phyloP scores from a whole-genome alignment of 2,329 filamentous ascomycete species.

The Rhinocladiella similis region DNA sequence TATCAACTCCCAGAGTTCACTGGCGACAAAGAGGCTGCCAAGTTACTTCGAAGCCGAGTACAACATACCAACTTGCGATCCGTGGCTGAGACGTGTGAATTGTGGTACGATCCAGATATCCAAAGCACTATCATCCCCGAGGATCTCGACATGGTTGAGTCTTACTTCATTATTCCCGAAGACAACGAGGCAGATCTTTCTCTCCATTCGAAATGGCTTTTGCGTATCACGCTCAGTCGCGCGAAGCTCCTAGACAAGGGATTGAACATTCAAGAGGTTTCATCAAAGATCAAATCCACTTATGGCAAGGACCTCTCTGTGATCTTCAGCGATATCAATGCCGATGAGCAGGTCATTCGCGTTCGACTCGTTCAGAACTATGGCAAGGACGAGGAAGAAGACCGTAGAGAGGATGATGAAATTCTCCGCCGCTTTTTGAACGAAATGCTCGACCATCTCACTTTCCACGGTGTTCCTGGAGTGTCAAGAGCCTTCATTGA shows the following conservation, averaged over 20 bases:
- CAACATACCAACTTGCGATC: slow-evolving; percentile 93
- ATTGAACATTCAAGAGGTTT: slow-evolving; percentile 87
- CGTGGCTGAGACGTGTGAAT: slow-evolving; percentile 87
- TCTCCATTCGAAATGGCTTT: slow-evolving; percentile 86
- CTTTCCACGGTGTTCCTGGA: slow-evolving; percentile 84
- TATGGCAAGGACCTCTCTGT: slow-evolving; percentile 84
- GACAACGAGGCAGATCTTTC: slow-evolving; percentile 66
- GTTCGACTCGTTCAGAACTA: slow-evolving; percentile 74
- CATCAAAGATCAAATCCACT: slow-evolving; percentile 81
- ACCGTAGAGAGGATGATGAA: slow-evolving; percentile 78
- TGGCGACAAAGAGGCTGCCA: slow-evolving; percentile 75
- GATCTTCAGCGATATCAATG: slow-evolving; percentile 97
- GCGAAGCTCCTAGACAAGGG: slow-evolving; percentile 95
- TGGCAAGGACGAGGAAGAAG: slow-evolving; percentile 71
- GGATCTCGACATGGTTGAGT: slow-evolving; percentile 92
- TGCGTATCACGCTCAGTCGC: slow-evolving; percentile 89
- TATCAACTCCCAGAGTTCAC: slow-evolving; percentile 67
- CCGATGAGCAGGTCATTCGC: slow-evolving; percentile 90
- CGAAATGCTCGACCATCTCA: slow-evolving; percentile 87
- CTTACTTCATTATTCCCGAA: slow-evolving; percentile 92
- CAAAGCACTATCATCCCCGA: slow-evolving; percentile 80
- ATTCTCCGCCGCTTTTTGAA: slow-evolving; percentile 90
- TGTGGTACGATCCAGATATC: slow-evolving; percentile 95
- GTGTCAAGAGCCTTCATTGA: slow-evolving; percentile 93
- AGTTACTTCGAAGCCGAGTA: slow-evolving; percentile 80